phyloP scores from a whole-genome alignment of 495 filamentous ascomycete species.

The Cetradonia linearis region DNA sequence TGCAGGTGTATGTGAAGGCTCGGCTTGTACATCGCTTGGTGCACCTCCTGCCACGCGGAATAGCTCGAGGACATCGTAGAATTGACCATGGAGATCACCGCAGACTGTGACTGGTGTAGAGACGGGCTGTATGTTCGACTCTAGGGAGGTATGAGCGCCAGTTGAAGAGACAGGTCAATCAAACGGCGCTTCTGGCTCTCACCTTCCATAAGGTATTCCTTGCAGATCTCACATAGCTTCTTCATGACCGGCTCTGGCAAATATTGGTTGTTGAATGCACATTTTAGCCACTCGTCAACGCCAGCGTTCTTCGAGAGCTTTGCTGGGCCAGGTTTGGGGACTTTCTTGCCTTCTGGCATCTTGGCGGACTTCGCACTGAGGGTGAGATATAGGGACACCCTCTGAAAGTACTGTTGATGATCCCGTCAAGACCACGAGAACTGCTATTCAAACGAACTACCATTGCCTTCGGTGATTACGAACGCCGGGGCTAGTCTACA shows the following conservation, averaged over 20 bases:
- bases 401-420: background rate
- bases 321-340: slow-evolving; percentile 84
- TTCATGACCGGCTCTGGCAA: slow-evolving; percentile 95
- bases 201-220: slow-evolving; percentile 98
- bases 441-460: background rate
- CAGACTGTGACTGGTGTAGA: slow-evolving; percentile 95
- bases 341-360: slow-evolving; percentile 46
- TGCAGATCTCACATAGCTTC: slow-evolving; percentile 94
- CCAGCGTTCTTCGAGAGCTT: slow-evolving; percentile 71
- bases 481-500: background rate
- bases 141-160: slow-evolving; percentile 34
- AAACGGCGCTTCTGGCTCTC: slow-evolving; percentile 21
- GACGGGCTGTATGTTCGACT: slow-evolving; percentile 97
- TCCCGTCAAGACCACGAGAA: background rate
- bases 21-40: slow-evolving; percentile 63
- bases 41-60: slow-evolving; percentile 95
- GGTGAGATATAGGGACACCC: background rate
- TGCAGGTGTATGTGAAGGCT: slow-evolving; percentile 51
- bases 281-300: slow-evolving; percentile 92
- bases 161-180: background rate
- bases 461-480: background rate
- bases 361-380: background rate
- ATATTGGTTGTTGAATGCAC: slow-evolving; percentile 93
- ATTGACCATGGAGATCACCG: slow-evolving; percentile 97
- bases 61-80: slow-evolving; percentile 94